Conservation (phyloP, 768 basidiomycete genomes). For the Suillus subalutaceus region DNA sequence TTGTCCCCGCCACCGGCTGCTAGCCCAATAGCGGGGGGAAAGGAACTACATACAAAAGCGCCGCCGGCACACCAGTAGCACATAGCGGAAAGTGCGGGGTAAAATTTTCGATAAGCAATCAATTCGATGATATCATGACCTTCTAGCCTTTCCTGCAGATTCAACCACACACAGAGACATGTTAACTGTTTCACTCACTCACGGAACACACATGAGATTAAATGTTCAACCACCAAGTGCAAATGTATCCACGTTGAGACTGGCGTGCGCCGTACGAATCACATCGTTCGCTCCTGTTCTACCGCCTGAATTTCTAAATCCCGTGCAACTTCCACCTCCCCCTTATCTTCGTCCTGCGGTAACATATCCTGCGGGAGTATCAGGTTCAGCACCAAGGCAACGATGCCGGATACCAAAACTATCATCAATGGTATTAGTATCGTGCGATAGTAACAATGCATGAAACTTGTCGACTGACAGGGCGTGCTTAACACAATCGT, state of each 20-base stretch:
- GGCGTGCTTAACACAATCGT: conserved; percentile 82
- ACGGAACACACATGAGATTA: not conserved
- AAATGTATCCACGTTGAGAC: not conserved
- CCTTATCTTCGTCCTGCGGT: conserved; percentile 28
- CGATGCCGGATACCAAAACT: conserved; percentile 62
- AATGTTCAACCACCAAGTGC: not conserved
- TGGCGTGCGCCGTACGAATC: not conserved
- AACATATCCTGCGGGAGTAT: conserved; percentile 47
- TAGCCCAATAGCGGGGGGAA: not conserved
- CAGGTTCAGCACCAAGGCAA: conserved; percentile 59
- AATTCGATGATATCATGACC: not conserved
- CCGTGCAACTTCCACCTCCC: conserved; percentile 22
- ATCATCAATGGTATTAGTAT: conserved; percentile 6
- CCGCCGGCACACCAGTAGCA: not conserved
- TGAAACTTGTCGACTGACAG: conserved; percentile 50
- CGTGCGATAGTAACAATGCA: not conserved
- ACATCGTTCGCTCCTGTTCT: not conserved
- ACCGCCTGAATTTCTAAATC: conserved; percentile 26
- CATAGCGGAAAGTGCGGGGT: not conserved
- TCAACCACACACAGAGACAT: not conserved
- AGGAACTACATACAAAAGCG: not conserved
- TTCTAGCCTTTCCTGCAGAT: not conserved
- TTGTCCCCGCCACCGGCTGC: not conserved
- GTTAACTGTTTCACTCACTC: not conserved
- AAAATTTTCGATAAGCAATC: not conserved